Evolutionary conservation across 2,329 filamentous ascomycete species (phyloP), one percentile per base, ranked within the genome.

Genomic region (Paraphoma sp.): DNA sequence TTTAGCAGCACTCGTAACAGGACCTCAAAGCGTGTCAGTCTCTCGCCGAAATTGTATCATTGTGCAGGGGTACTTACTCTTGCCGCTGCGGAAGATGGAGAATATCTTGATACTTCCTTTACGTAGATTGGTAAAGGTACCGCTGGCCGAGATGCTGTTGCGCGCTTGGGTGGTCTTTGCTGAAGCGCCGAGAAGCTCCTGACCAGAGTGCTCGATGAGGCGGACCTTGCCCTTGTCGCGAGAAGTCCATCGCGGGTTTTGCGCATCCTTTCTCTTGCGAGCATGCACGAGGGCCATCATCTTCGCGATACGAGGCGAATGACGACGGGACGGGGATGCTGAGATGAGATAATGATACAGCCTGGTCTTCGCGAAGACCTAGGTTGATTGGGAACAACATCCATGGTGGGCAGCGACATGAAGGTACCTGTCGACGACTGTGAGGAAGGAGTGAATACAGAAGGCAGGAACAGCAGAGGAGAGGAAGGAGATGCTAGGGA

Each of bases 201-300:
- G 61, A 8, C 52, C 55, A 9, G 62, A 63, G 40, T 53, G 56
- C 50, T 72, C 74, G n/a, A 75, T 57, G 28, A 75, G 54, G 18
- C 73, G 73, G 11, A 76, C 63, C 33, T 75, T 76, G 54, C 57
- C 68, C 48, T 72, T 72, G 28, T 72, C 69, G n/a, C 59, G 57
- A 18, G 68, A 67, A 14, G 54, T 50, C 11, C 59, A 43, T 23
- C 50, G 57, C 1, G 56, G 60, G 17, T 63, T 65, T 45, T 70
- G 60, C 38, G 45, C 51, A 40, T 72, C 71, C 53, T 74, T 76
- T 45, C 73, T 65, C 54, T 76, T 76, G 45, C 67, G 67, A 23
- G 59, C 51, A 18, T 61, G 57, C 54, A 70, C 67, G 40, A 75
- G 62, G 48, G 74, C 66, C 59, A 74, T 65, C 71, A 76, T 76